Base-by-base conservation (phyloP, 202 grass and related monocot species). In the Elaeis oleifera region DNA sequence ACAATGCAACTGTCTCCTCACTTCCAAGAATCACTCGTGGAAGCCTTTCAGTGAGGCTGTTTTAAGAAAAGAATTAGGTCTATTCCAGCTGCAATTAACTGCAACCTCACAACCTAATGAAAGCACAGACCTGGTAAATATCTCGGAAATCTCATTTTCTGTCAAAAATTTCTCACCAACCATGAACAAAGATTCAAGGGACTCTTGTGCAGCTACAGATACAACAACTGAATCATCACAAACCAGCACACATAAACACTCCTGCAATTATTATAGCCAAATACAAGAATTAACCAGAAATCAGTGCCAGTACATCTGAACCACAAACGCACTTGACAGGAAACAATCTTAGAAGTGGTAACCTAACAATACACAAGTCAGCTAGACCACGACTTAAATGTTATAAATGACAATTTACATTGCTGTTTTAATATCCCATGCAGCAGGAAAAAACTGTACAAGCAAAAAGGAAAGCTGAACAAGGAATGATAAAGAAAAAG, bases 181-280 rank as follows among this genome's bases (percentile, higher is more conserved):
- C 60, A 63, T 85, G 70, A 97, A 89, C 73, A 91, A 68, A 81
- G 71, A 81, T 69, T 81, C 56, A 32, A 91, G 84, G 57, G 88
- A 79, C 26, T 89, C 84, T 78, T 79, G 76, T 31, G 88, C 92
- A 72, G 74, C 71, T 51, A 86, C 79, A 74, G 88, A 97, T 25
- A 97, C 84, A 77, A 70, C 32, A 44, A 71, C 59, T 56, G 79
- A 72, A 69, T 89, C 79, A 73, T 86, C 92, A 56, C 77, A 89
- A 72, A 71, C 84, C 48, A 97, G 77, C 76, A 86, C 76, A 77
- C 84, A 96, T 65, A 97, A 69, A 70, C 79, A 91, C 68, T 97
- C 88, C 92, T 97, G 81, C 71, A 72, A 82, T 76, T 67, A 74
- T 28, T 53, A 66, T 61, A 51, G 6, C 22, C 14, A 28, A 60